Conservation (phyloP, 179 eudicot species). For the Beta macrorhiza region DNA sequence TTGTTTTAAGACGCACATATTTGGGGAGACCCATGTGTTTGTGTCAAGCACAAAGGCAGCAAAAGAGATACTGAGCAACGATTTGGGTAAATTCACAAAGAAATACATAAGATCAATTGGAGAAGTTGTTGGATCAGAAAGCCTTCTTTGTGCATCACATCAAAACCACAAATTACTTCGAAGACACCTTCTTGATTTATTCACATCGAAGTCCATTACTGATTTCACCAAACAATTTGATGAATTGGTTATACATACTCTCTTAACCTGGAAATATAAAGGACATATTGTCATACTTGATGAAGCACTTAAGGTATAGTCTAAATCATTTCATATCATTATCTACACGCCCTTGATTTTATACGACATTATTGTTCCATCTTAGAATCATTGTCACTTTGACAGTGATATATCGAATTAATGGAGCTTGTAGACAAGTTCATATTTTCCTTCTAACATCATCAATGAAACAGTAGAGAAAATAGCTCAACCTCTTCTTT, state of each 20-base stretch:
- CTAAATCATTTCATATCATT: neutral
- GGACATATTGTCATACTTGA: slow-evolving; percentile 29
- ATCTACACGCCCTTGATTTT: neutral
- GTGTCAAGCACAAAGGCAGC: slow-evolving; percentile 34
- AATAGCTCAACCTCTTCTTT: too few relatives aligned
- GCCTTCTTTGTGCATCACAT: slow-evolving; percentile 34
- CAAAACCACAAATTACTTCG: slow-evolving; percentile 27
- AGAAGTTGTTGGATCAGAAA: slow-evolving; percentile 32
- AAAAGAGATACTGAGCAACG: slow-evolving; percentile 35
- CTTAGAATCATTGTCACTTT: neutral
- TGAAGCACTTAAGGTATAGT: slow-evolving; percentile 30
- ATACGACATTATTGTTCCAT: neutral
- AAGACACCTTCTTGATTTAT: slow-evolving; percentile 27
- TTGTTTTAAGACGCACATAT: slow-evolving; percentile 37
- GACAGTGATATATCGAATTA: neutral
- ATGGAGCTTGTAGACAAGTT: too few relatives aligned
- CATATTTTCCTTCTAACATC: too few relatives aligned
- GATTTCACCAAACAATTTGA: slow-evolving; percentile 32
- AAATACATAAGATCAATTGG: slow-evolving; percentile 36
- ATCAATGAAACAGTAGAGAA: too few relatives aligned
- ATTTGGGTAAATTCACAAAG: slow-evolving; percentile 36
- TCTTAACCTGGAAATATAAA: slow-evolving; percentile 24
- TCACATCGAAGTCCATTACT: slow-evolving; percentile 21
- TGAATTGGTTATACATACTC: slow-evolving; percentile 19
- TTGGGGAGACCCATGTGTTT: slow-evolving; percentile 36